Conservation (phyloP, 202 grass and related monocot genomes). For the Zizania palustris region DNA sequence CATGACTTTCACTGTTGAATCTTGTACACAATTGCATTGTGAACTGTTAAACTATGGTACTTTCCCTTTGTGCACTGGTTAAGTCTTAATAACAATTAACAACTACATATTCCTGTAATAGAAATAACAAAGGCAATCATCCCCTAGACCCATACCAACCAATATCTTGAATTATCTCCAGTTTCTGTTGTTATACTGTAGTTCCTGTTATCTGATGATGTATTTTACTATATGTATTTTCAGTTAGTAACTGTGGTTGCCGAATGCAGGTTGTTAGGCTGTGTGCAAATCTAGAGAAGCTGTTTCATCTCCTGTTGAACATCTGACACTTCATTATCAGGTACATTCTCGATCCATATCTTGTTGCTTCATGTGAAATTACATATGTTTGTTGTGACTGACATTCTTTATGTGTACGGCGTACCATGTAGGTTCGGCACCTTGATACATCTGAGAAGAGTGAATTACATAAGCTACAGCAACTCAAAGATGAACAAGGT, state of each 20-base stretch:
- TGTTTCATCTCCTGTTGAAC: conserved; percentile 94
- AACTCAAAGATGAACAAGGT: conserved; percentile 99
- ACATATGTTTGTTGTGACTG: not conserved
- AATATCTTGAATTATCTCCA: conserved; percentile 4
- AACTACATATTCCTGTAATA: too few species aligned
- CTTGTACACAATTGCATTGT: not conserved
- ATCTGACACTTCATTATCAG: conserved; percentile 99
- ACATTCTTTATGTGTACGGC: conserved; percentile 15
- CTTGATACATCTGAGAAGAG: conserved; percentile 99
- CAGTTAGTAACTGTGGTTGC: conserved; percentile 15
- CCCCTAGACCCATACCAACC: too few species aligned
- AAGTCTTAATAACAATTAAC: too few species aligned
- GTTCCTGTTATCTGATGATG: not conserved
- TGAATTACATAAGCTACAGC: conserved; percentile 93
- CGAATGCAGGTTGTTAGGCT: conserved; percentile 82
- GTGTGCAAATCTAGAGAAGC: conserved; percentile 98
- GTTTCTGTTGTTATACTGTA: not conserved
- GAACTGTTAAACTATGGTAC: not conserved
- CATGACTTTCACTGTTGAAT: conserved; percentile 8
- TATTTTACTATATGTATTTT: conserved; percentile 10
- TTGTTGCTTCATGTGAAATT: conserved; percentile 34
- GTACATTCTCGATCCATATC: conserved; percentile 47
- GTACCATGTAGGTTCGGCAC: conserved; percentile 70
- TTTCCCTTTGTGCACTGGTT: not conserved
- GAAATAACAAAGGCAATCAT: not conserved